Evolutionary conservation across 2,329 filamentous ascomycete genomes (phyloP).

Genomic region (Ophiostoma himal-ulmi): DNA sequence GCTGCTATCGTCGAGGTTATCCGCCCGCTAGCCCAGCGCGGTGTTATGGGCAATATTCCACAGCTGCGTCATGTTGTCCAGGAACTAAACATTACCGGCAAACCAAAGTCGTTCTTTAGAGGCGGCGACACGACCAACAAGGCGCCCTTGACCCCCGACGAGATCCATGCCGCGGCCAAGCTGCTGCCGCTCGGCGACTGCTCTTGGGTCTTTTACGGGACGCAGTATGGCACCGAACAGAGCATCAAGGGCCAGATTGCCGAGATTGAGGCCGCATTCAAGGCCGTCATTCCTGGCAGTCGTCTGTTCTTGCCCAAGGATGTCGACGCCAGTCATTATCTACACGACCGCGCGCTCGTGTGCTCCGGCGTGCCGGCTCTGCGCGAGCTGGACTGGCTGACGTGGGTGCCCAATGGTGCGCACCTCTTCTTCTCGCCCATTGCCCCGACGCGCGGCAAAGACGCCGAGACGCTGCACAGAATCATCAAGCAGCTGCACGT

Average conservation of each 20-base stretch:
- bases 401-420: conserved; percentile 48
- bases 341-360: conserved; percentile 35
- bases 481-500: conserved; percentile 35
- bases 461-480: conserved; percentile 42
- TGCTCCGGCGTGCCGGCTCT: conserved; percentile 35
- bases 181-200: conserved; percentile 39
- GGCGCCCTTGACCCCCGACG: conserved; percentile 31
- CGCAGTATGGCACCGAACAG: conserved; percentile 35
- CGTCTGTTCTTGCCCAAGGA: conserved; percentile 41
- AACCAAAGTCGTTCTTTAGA: conserved; percentile 32
- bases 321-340: conserved; percentile 35
- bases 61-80: conserved; percentile 39
- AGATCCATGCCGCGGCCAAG: conserved; percentile 32
- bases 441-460: conserved; percentile 42
- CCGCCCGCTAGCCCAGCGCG: conserved; percentile 30
- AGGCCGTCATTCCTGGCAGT: conserved; percentile 36
- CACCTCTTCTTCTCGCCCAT: conserved; percentile 49
- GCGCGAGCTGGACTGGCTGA: conserved; percentile 38
- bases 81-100: conserved; percentile 36
- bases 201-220: conserved; percentile 48
- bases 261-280: conserved; percentile 41
- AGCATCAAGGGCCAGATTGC: conserved; percentile 33
- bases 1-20: conserved; percentile 36
- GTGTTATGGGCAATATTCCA: conserved; percentile 42
- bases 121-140: neutral